Conservation (phyloP, 2,329 filamentous ascomycete species). For the Pseudogymnoascus sp. region DNA sequence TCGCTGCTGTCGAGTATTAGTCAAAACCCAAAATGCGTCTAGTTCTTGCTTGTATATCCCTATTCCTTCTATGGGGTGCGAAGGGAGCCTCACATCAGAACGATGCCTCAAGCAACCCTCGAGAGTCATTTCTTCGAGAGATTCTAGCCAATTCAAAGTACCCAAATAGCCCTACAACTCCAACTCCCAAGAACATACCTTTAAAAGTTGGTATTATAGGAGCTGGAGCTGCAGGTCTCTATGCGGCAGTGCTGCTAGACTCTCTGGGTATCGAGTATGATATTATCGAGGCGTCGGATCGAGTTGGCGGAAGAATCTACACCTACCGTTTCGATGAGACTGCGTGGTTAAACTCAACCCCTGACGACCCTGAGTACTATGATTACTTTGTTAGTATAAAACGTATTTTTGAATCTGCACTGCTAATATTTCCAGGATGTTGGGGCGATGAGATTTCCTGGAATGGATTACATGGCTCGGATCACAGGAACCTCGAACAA, state of each 20-base stretch:
- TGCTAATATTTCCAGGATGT: slow-evolving; percentile 17
- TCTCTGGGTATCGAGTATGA: slow-evolving; percentile 26
- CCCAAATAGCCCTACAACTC: neutral
- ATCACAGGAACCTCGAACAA: slow-evolving; percentile 16
- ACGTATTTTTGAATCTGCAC: neutral
- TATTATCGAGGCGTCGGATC: slow-evolving; percentile 30
- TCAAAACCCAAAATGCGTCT: neutral
- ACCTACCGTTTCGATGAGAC: slow-evolving; percentile 29
- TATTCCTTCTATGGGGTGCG: neutral
- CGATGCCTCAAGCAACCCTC: neutral
- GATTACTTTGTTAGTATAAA: slow-evolving; percentile 21
- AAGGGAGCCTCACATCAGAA: neutral
- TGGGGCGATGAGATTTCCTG: slow-evolving; percentile 35
- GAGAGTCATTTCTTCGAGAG: neutral
- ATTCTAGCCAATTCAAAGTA: neutral
- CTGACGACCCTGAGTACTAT: slow-evolving; percentile 31
- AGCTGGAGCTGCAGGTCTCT: slow-evolving; percentile 32
- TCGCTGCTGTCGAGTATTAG: neutral
- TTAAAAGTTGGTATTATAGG: slow-evolving; percentile 30
- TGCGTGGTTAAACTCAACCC: neutral
- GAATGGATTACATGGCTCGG: slow-evolving; percentile 27
- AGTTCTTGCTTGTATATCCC: neutral
- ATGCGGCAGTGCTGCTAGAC: slow-evolving; percentile 30
- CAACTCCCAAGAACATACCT: neutral
- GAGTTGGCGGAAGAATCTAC: slow-evolving; percentile 31